These are phyloP conservation scores for Pittosporum tobira DNA, from an alignment of 129 eudicot genomes.

Conservation along the genomic window DNA sequence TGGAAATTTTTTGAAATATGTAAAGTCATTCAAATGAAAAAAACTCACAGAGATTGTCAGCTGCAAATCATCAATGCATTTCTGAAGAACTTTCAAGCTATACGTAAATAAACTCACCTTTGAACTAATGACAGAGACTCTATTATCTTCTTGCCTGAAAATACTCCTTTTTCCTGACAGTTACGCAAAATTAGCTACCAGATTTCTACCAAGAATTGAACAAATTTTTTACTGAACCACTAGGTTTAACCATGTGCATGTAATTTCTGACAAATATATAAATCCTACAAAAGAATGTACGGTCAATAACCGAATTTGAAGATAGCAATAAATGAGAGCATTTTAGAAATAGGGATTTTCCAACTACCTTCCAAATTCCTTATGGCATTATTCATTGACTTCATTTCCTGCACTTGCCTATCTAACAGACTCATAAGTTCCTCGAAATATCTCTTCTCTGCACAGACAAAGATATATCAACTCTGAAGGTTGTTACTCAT, in stretches of 20 bases:
- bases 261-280: neutral
- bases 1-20: slow-evolving; percentile 18
- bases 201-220: neutral
- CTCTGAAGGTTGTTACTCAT: neutral
- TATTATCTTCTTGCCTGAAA: slow-evolving; percentile 31
- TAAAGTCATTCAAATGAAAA: slow-evolving; percentile 5
- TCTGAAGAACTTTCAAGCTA: slow-evolving; percentile 3
- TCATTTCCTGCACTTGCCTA: slow-evolving; percentile 79
- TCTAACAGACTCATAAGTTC: slow-evolving; percentile 62
- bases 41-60: neutral
- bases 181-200: neutral
- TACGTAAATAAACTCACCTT: slow-evolving; percentile 42
- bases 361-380: slow-evolving; percentile 67
- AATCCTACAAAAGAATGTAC: too few relatives aligned
- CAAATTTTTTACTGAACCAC: too few relatives aligned
- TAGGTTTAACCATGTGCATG: too few relatives aligned
- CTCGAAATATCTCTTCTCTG: slow-evolving; percentile 78
- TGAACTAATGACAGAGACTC: slow-evolving; percentile 41
- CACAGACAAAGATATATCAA: slow-evolving; percentile 3
- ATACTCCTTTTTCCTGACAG: slow-evolving; percentile 46
- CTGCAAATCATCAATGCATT: neutral
- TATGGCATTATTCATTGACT: slow-evolving; percentile 63
- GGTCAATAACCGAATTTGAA: neutral
- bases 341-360: neutral
- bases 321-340: neutral